Percentiles rank a stretch among this genome's conserved stretches.
Evolutionary conservation across 352 stramenopile species (phyloP).

Genomic region (Globisporangium nodosum): DNA sequence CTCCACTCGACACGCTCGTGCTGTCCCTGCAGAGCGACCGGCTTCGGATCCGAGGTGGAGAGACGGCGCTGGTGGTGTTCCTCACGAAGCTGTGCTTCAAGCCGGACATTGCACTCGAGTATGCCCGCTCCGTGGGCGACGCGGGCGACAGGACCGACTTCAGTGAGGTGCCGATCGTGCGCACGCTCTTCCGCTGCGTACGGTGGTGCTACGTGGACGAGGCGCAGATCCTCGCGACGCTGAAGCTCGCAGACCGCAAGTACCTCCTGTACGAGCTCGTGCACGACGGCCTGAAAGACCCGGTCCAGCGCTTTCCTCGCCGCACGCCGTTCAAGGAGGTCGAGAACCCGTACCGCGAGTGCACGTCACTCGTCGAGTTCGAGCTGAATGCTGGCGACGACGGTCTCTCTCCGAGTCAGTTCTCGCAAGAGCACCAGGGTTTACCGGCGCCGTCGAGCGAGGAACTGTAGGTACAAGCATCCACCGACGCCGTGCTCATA

Average conservation of each 20-base stretch:
- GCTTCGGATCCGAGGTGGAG: constrained; percentile 44
- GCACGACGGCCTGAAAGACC: constrained; percentile 16
- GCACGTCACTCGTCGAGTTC: constrained; percentile 46
- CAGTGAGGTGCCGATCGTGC: constrained; percentile 30
- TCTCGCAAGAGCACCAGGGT: background rate
- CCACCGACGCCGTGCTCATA: background rate
- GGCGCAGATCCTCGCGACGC: constrained; percentile 45
- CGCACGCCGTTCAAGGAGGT: constrained; percentile 16
- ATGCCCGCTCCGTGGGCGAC: background rate
- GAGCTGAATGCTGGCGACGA: constrained; percentile 50
- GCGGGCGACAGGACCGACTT: constrained; percentile 1
- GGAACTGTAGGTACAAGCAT: background rate
- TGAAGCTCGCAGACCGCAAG: constrained; percentile 33
- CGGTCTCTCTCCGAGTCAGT: constrained; percentile 11
- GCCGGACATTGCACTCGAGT: background rate
- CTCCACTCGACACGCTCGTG: constrained; percentile 58
- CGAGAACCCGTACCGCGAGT: constrained; percentile 19
- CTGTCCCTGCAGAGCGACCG: constrained; percentile 57
- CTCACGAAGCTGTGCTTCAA: constrained; percentile 40
- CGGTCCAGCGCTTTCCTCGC: constrained; percentile 2
- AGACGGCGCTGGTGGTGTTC: constrained; percentile 38
- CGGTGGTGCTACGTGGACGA: constrained; percentile 60
- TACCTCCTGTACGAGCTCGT: constrained; percentile 61
- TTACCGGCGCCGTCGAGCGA: background rate
- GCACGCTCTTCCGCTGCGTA: constrained; percentile 50